phyloP scores from a whole-genome alignment of 495 filamentous ascomycete genomes.

The Penicillium daleae region DNA sequence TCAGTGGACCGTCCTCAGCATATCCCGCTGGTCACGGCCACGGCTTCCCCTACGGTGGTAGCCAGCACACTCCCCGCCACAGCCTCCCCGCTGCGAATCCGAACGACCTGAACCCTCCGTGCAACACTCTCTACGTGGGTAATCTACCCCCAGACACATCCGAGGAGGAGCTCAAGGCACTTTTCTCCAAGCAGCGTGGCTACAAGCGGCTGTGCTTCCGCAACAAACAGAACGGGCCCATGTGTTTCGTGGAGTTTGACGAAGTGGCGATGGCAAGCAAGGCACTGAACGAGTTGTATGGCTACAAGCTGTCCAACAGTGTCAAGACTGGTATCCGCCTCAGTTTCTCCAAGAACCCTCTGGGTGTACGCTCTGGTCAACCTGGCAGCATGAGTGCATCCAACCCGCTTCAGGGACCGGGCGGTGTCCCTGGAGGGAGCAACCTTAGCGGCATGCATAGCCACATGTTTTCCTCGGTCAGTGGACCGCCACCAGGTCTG shows the following conservation, averaged over 20 bases:
- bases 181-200: conserved; percentile 92
- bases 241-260: conserved; percentile 99
- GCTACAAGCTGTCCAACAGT: conserved; percentile 85
- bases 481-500: conserved; percentile 75
- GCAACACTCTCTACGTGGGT: conserved; percentile 97
- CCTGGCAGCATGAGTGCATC: conserved; percentile 56
- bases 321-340: conserved; percentile 97
- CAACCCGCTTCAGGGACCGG: conserved; percentile 53
- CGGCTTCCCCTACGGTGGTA: conserved; percentile 55
- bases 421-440: conserved; percentile 48
- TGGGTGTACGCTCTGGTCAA: conserved; percentile 86
- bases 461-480: conserved; percentile 70
- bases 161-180: conserved; percentile 92
- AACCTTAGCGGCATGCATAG: conserved; percentile 60
- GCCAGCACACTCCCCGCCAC: conserved; percentile 64
- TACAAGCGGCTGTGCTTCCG: conserved; percentile 96
- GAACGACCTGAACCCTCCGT: conserved; percentile 95
- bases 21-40: conserved; percentile 63
- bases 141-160: conserved; percentile 94
- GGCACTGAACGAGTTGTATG: conserved; percentile 89
- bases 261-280: conserved; percentile 94
- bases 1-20: conserved; percentile 57
- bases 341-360: conserved; percentile 96
- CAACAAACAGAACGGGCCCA: conserved; percentile 97
- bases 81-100: conserved; percentile 91